Evolutionary conservation across 257 asterid species (phyloP), one percentile per base, ranked within the genome.

Genomic region (Jasminum sambac): DNA sequence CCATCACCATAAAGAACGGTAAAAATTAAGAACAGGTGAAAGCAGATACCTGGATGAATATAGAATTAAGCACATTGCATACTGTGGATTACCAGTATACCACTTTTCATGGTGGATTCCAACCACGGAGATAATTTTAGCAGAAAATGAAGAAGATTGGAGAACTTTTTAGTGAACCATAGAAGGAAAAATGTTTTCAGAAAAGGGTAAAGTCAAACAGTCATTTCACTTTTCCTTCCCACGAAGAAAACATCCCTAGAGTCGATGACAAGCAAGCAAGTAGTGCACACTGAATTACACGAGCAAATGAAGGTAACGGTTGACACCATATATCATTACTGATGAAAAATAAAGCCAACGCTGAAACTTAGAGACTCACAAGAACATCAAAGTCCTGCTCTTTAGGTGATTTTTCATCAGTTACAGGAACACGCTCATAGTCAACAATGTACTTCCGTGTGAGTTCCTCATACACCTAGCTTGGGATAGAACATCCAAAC

Each of bases 401-500:
- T 82, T 93, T 93, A 48, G 98, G 98, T 67, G 98, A 81, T 74
- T 93, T 93, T 76, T 93, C 98, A 79, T 93, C 98, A 6, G 98
- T 93, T 74, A 93, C 76, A 70, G 98, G 98, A 68, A 93, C 96
- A 25, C 98, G 93, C 71, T 93, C 98, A 37, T 93, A 93, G 84
- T 89, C 94, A 68, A 93, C 98, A 66, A 86, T 95, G 85, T 89
- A 93, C 69, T 84, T 84, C 73, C 84, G 79, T 52, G 85, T 82
- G 87, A 93, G 85, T 73, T 86, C 96, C 88, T 87, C 86, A 23
- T 93, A 93, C 65, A 93, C 98, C 98, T 93, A 78, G 71, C 81
- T 81, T 77, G 80, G 76, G 71, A 79, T 77, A 68, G 50, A 66
- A 70, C 42, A 66, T 39, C 52, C 34, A 77, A 71, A 71, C 69